Conservation (phyloP, 257 asterid genomes). For the Perilla frutescens region DNA sequence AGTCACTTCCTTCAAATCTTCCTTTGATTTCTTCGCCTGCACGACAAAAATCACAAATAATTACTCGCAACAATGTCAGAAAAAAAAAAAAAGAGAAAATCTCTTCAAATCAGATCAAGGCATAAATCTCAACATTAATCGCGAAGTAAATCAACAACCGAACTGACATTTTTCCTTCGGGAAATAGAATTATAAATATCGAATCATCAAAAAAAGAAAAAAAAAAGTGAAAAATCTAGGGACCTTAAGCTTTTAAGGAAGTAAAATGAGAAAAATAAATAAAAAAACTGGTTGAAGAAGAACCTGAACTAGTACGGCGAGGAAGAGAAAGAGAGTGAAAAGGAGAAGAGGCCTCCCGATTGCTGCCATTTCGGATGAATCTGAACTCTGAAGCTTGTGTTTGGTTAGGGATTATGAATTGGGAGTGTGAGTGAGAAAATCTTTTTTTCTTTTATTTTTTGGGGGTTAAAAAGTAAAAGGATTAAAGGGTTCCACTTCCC, state of each 20-base stretch:
- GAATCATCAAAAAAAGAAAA: background rate
- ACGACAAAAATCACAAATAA: background rate
- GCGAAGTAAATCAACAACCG: background rate
- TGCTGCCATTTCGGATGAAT: conserved; percentile 44
- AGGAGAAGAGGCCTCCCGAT: conserved; percentile 34
- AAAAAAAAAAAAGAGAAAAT: background rate
- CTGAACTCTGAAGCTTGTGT: background rate
- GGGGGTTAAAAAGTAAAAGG: background rate
- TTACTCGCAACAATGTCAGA: conserved; percentile 7
- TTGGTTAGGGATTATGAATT: background rate
- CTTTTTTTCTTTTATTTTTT: no score
- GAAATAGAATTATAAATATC: background rate
- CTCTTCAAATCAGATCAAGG: conserved; percentile 19
- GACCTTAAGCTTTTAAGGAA: background rate
- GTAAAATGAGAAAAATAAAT: background rate
- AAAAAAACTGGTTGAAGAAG: background rate
- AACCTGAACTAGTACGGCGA: conserved; percentile 55
- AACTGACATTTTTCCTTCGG: background rate
- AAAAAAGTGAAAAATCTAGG: background rate
- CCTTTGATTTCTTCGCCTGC: conserved; percentile 81
- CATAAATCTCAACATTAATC: conserved; percentile 12
- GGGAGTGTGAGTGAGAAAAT: background rate
- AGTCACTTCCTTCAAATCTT: conserved; percentile 74
- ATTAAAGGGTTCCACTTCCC: no score
- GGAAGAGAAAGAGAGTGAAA: conserved; percentile 43